These are phyloP conservation scores for Mortierella sp. DNA, from an alignment of 371 early-diverging fungal species.

Conservation along the genomic window DNA sequence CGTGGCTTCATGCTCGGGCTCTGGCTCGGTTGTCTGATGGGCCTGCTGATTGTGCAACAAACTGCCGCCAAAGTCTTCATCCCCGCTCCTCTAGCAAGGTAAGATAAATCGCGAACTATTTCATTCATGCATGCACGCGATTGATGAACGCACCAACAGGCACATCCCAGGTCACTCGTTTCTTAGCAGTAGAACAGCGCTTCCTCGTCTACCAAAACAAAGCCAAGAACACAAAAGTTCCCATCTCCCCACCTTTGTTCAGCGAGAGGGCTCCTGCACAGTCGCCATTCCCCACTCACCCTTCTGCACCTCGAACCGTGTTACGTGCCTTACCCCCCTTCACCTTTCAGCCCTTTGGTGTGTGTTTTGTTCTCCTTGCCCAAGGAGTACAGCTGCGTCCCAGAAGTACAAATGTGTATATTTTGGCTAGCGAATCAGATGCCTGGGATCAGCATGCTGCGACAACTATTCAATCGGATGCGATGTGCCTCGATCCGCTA, in stretches of 20 bases:
- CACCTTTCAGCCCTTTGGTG: not conserved
- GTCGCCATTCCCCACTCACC: not conserved
- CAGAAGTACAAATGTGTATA: too few species aligned
- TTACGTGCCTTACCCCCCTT: not conserved
- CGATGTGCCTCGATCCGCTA: not conserved
- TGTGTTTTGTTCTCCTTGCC: not conserved
- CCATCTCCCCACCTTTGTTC: too few species aligned
- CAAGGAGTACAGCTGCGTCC: too few species aligned
- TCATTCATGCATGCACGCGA: not conserved
- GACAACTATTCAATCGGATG: not conserved
- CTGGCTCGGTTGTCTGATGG: conserved; percentile 45
- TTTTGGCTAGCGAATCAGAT: conserved; percentile 36
- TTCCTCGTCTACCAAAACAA: too few species aligned
- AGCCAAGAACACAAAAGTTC: too few species aligned
- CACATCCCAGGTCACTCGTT: too few species aligned
- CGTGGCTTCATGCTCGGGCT: conserved; percentile 42
- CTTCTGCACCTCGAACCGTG: not conserved
- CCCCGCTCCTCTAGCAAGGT: conserved; percentile 37
- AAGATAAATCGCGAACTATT: not conserved
- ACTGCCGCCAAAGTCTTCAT: conserved; percentile 44
- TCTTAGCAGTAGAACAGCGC: too few species aligned
- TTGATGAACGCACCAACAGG: too few species aligned
- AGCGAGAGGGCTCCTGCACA: too few species aligned
- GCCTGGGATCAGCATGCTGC: conserved; percentile 18
- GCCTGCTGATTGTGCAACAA: conserved; percentile 39